Evolutionary conservation across 768 basidiomycete genomes (phyloP), one percentile per base, ranked within the genome.

Genomic region (Boletus rubescentipes): DNA sequence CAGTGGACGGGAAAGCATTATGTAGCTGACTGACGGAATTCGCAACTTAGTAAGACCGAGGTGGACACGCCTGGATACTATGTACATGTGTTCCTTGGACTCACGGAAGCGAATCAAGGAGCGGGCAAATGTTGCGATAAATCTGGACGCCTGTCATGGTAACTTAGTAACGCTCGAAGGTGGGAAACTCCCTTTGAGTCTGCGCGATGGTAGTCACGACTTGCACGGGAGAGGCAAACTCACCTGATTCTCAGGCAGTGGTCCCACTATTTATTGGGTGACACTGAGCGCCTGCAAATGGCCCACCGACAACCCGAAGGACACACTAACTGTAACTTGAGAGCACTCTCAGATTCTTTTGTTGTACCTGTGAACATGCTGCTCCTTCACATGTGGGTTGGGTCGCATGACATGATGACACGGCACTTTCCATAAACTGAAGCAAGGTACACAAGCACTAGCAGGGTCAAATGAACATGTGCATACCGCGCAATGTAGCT

Each of bases 161-260:
- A 52, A 54, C 54, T 49, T 56, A 45, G 61, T 45, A 54, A 63
- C 57, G 41, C 49, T 46, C 32, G 9, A 23, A 51, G 37, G 47
- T 55, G 53, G 49, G 61, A 62, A 62, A 20, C 34, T 9, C 23
- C 31, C 29, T 43, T 20, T 21, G 34, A 7, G 9, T 18, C 31
- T 34, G 45, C 31, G 26, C 10, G 36, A 16, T 23, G 16, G 35
- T 31, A 29, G 20, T 37, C 20, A 18, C 20, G 8, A 37, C 26
- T 23, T 57, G 16, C 37, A 38, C 46, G 31, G 40, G 16, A 18
- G 39, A 41, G n/a, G 30, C 15, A 16, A 23, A 36, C 57, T 51
- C 38, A 58, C 55, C 55, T 58, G 12, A n/a, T n/a, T n/a, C 20
- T 11, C n/a, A 21, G 29, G 9, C 6, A 6, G 15, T 11, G 21